A percentile compares a stretch with the other conserved stretches of the same genome.
These are phyloP conservation scores for Solanum medicagineum DNA, from an alignment of 257 asterid genomes.

Conservation along the genomic window DNA sequence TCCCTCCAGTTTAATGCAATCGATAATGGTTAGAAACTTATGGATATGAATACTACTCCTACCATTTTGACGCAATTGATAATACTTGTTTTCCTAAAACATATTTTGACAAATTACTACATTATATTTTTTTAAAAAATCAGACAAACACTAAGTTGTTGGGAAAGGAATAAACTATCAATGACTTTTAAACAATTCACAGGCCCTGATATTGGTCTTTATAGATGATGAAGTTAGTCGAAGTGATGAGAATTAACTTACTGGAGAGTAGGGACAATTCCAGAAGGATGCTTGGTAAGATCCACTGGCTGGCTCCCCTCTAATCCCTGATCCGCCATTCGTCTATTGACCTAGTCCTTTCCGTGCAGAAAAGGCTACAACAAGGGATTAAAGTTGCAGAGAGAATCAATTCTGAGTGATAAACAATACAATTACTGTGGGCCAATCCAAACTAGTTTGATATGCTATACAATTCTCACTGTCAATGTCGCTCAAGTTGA, in stretches of 20 bases:
- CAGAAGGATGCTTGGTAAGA: constrained; percentile 69
- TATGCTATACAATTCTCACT: background rate
- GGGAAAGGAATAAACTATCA: background rate
- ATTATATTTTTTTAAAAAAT: background rate
- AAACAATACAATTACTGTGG: background rate
- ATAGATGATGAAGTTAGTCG: background rate
- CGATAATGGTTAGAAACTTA: background rate
- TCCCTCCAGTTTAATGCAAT: background rate
- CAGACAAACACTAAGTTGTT: background rate
- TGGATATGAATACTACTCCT: background rate
- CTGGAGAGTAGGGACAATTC: constrained; percentile 85
- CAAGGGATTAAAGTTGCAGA: background rate
- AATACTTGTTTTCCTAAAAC: background rate
- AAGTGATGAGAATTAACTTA: constrained; percentile 13
- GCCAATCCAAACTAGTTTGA: background rate
- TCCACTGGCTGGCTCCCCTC: constrained; percentile 82
- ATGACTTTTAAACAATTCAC: background rate
- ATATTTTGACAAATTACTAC: background rate
- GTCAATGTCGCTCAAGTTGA: background rate
- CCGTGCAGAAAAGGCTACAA: background rate
- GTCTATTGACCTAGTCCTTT: constrained; percentile 1
- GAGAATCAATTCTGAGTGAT: background rate
- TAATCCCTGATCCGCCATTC: constrained; percentile 65
- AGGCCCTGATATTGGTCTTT: background rate
- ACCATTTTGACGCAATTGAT: background rate